Conservation (phyloP, 106 monocot species). For the Vanilla planifolia region DNA sequence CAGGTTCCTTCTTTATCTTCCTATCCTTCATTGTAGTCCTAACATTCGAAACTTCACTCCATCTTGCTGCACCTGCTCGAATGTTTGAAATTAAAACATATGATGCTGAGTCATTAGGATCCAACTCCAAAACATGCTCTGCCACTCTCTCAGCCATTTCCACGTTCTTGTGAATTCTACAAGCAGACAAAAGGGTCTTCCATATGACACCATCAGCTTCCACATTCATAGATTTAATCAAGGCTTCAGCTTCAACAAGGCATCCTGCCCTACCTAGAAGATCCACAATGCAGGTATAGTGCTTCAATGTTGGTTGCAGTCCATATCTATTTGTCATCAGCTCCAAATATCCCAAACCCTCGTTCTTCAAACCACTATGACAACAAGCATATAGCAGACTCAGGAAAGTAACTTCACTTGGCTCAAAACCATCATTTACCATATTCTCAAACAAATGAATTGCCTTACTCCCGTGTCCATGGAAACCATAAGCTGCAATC, state of each 20-base stretch:
- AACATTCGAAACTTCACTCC: constrained; percentile 48
- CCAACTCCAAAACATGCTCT: constrained; percentile 33
- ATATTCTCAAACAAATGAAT: constrained; percentile 52
- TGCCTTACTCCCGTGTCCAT: constrained; percentile 53
- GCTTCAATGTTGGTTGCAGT: constrained; percentile 44
- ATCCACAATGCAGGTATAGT: constrained; percentile 82
- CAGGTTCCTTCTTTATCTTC: constrained; percentile 67
- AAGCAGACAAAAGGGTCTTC: constrained; percentile 69
- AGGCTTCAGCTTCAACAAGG: constrained; percentile 48
- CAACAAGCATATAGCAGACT: constrained; percentile 68
- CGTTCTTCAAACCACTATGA: constrained; percentile 62
- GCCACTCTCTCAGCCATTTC: constrained; percentile 64
- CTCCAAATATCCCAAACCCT: constrained; percentile 42
- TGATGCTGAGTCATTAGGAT: constrained; percentile 59
- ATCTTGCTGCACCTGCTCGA: constrained; percentile 43
- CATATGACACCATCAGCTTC: constrained; percentile 59
- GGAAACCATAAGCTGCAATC: constrained; percentile 74
- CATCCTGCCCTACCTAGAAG: constrained; percentile 57
- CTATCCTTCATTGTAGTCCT: constrained; percentile 49
- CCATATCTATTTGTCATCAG: constrained; percentile 38
- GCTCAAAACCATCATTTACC: constrained; percentile 34
- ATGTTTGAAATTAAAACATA: constrained; percentile 64
- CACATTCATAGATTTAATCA: constrained; percentile 57
- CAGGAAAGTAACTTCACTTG: constrained; percentile 70
- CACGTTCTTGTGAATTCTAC: constrained; percentile 47